Evolutionary conservation across 2,329 filamentous ascomycete genomes (phyloP).

Genomic region (Botrytis aclada): DNA sequence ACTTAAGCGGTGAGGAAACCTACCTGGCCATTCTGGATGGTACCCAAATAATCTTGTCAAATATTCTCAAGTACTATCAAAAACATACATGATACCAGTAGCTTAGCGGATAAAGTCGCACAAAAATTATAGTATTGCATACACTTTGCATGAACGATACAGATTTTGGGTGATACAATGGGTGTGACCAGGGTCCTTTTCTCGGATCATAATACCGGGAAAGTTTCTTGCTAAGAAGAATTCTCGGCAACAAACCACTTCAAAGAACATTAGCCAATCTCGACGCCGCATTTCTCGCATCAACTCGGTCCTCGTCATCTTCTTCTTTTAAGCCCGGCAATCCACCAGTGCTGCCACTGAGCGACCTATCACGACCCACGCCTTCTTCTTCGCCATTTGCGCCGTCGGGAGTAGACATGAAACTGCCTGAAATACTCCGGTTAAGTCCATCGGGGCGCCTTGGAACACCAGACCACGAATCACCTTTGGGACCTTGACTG

Average conservation of each 20-base stretch:
- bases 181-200: conserved; percentile 12
- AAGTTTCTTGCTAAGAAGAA: neutral
- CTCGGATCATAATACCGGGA: conserved; percentile 16
- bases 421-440: conserved; percentile 72
- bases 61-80: conserved; percentile 4
- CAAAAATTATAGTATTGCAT: conserved; percentile 21
- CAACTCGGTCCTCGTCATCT: conserved; percentile 88
- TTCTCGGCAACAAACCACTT: neutral
- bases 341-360: conserved; percentile 40
- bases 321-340: conserved; percentile 67
- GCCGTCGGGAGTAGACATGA: conserved; percentile 63
- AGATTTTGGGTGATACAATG: conserved; percentile 19
- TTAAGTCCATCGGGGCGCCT: conserved; percentile 70
- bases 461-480: conserved; percentile 94
- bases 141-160: conserved; percentile 20
- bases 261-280: conserved; percentile 51
- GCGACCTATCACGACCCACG: conserved; percentile 35
- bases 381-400: conserved; percentile 52
- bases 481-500: conserved; percentile 94
- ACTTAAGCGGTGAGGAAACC: conserved; percentile 14
- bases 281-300: conserved; percentile 93
- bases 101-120: conserved; percentile 16
- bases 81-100: conserved; percentile 10
- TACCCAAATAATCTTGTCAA: conserved; percentile 7
- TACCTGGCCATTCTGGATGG: conserved; percentile 1